phyloP scores from a whole-genome alignment of 2,329 filamentous ascomycete genomes.

The Hymenoscyphus fraxineus region DNA sequence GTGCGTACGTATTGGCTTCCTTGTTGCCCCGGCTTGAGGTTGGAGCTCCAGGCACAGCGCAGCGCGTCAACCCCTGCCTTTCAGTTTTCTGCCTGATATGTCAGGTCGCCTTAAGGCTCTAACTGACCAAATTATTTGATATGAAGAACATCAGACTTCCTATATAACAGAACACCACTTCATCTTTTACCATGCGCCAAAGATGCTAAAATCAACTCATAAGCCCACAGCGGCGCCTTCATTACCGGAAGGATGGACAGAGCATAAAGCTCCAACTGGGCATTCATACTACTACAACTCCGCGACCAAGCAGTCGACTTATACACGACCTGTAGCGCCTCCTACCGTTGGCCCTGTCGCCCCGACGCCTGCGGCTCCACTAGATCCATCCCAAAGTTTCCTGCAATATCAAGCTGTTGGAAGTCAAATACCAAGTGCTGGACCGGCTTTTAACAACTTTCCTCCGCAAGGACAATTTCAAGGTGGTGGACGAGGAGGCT shows the following conservation, averaged over 20 bases:
- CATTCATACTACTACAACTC: constrained; percentile 88
- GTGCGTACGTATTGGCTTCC: constrained; percentile 8
- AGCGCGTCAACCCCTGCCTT: constrained; percentile 19
- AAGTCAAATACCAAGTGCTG: constrained; percentile 38
- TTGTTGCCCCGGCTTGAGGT: constrained; percentile 5
- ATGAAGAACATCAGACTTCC: background rate
- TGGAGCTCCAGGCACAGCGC: constrained; percentile 19
- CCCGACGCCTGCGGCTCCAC: constrained; percentile 23
- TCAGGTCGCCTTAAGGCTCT: constrained; percentile 9
- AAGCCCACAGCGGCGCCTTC: constrained; percentile 53
- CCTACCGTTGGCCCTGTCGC: constrained; percentile 21
- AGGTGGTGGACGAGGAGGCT: constrained; percentile 36
- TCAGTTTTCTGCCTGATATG: constrained; percentile 10
- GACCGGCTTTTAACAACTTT: constrained; percentile 32
- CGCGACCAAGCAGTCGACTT: constrained; percentile 80
- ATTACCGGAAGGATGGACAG: constrained; percentile 81
- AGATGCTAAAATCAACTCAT: constrained; percentile 77
- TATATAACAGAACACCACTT: background rate
- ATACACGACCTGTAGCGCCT: constrained; percentile 62
- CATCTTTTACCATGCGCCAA: constrained; percentile 13
- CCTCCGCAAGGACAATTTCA: constrained; percentile 21
- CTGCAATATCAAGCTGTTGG: constrained; percentile 41
- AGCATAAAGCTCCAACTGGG: constrained; percentile 80
- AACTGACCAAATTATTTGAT: constrained; percentile 9
- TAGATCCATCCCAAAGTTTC: constrained; percentile 38